phyloP scores from a whole-genome alignment of 306 rosid genomes.

The Cicer chorassanicum region DNA sequence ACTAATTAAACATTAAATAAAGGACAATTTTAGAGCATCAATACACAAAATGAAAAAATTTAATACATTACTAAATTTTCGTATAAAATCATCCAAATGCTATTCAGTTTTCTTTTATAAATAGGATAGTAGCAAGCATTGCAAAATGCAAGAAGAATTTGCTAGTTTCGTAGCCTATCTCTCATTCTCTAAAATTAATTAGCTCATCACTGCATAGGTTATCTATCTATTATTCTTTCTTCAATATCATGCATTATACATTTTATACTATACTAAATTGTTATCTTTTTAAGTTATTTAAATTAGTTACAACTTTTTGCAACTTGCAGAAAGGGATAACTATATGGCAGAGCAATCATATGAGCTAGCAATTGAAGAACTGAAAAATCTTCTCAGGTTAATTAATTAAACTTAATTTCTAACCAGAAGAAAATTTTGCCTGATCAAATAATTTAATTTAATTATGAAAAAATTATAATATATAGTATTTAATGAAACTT shows the following conservation, averaged over 20 bases:
- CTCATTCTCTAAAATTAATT: not conserved
- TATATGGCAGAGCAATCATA: slow-evolving; percentile 53
- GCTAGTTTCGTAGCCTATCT: not conserved
- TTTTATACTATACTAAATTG: slow-evolving; percentile 1
- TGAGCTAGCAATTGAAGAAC: slow-evolving; percentile 53
- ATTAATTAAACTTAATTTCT: not conserved
- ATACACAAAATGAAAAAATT: no score
- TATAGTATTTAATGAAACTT: not conserved
- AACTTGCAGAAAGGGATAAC: slow-evolving; percentile 43
- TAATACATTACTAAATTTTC: no score
- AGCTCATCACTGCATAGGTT: not conserved
- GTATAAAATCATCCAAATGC: no score
- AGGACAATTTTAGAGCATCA: no score
- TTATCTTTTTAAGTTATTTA: not conserved
- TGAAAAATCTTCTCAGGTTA: slow-evolving; percentile 60
- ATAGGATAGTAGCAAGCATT: slow-evolving; percentile 23
- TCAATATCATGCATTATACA: slow-evolving; percentile 3
- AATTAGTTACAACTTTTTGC: slow-evolving; percentile 20
- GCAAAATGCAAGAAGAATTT: not conserved
- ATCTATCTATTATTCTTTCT: not conserved
- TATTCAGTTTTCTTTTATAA: slow-evolving; percentile 40
- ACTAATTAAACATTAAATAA: no score
- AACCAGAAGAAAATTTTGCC: not conserved
- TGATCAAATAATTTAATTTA: not conserved
- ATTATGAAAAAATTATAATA: not conserved